Evolutionary conservation across 371 early-diverging fungal genomes (phyloP).

Genomic region (Mortierella sp.): DNA sequence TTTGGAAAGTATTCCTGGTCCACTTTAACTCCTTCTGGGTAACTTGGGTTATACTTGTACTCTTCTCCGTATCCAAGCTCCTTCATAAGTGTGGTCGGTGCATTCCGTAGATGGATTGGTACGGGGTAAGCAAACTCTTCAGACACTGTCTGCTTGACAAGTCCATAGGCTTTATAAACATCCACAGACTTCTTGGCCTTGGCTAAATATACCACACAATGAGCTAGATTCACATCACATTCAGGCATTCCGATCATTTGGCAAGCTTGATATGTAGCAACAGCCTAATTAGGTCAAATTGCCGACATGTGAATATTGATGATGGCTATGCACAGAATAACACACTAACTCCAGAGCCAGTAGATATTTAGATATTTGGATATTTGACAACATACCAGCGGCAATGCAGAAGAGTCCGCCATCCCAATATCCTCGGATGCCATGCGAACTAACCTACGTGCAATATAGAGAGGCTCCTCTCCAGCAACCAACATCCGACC

Average conservation of each 20-base stretch:
- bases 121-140: constrained; percentile 80
- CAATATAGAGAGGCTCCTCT: constrained; percentile 90
- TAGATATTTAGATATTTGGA: neutral
- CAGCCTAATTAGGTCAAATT: constrained; percentile 60
- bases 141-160: constrained; percentile 71
- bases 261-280: constrained; percentile 84
- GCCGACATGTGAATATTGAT: neutral
- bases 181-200: constrained; percentile 87
- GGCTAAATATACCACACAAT: constrained; percentile 82
- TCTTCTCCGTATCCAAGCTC: constrained; percentile 81
- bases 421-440: constrained; percentile 93
- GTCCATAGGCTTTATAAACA: constrained; percentile 76
- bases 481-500: constrained; percentile 91
- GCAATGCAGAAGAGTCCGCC: constrained; percentile 83
- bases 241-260: constrained; percentile 94
- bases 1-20: constrained; percentile 85
- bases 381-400: constrained; percentile 60
- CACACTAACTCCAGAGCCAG: neutral
- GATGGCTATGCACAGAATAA: neutral
- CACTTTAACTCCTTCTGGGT: constrained; percentile 62
- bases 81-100: constrained; percentile 83
- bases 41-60: constrained; percentile 90
- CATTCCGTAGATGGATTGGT: constrained; percentile 89
- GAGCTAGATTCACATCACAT: constrained; percentile 87
- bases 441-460: constrained; percentile 73